Evolutionary conservation across 768 basidiomycete species (phyloP).

Genomic region (Russula abietina): DNA sequence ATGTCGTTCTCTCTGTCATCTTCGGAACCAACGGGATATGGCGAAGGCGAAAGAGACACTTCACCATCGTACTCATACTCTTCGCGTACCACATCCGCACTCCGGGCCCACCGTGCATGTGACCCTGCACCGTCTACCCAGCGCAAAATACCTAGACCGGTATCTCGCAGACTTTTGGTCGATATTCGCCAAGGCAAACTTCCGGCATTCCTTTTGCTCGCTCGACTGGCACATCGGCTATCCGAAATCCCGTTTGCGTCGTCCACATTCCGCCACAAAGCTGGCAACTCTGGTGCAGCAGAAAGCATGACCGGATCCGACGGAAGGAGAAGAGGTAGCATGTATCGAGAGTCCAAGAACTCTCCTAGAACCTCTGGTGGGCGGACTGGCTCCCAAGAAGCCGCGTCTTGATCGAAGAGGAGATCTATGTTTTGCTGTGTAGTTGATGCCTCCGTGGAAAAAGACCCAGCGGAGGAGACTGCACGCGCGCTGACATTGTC

Average conservation of each 20-base stretch:
- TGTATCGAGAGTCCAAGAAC: slow-evolving; percentile 84
- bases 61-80: slow-evolving; percentile 39
- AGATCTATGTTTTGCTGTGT: slow-evolving; percentile 64
- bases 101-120: slow-evolving; percentile 54
- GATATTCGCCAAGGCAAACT: slow-evolving; percentile 53
- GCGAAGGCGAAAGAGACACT: slow-evolving; percentile 20
- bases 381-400: slow-evolving; percentile 70
- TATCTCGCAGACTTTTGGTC: slow-evolving; percentile 54
- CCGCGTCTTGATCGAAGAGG: slow-evolving; percentile 70
- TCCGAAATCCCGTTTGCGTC: slow-evolving; percentile 28
- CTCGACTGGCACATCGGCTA: slow-evolving; percentile 33
- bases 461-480: slow-evolving; percentile 27
- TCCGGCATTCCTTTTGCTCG: slow-evolving; percentile 37
- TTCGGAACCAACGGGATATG: slow-evolving; percentile 32
- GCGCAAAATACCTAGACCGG: slow-evolving; percentile 52
- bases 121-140: slow-evolving; percentile 65
- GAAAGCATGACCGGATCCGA: slow-evolving; percentile 73
- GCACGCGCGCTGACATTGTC: slow-evolving; percentile 30
- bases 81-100: slow-evolving; percentile 34
- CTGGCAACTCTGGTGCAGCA: slow-evolving; percentile 50
- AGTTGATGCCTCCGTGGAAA: slow-evolving; percentile 31
- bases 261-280: slow-evolving; percentile 34
- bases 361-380: slow-evolving; percentile 85
- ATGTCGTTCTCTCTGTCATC: slow-evolving; percentile 29
- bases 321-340: slow-evolving; percentile 85